A percentile compares a stretch with the other conserved stretches of the same genome.
phyloP scores from a whole-genome alignment of 2,329 filamentous ascomycete genomes.

The Apiospora saccharicola region DNA sequence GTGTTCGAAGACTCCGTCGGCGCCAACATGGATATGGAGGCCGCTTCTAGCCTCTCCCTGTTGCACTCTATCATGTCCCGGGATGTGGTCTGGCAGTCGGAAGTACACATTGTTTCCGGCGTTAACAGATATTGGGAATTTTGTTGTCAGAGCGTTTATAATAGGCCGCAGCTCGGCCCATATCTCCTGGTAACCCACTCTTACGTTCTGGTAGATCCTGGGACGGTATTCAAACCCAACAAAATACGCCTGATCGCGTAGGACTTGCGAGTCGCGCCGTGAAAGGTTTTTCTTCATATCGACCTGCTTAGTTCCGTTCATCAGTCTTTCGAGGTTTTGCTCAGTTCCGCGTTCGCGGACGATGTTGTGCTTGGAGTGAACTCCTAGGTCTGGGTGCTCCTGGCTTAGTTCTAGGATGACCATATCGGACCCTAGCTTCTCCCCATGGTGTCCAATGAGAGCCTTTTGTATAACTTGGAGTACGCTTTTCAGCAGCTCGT shows the following conservation, averaged over 20 bases:
- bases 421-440: too few relatives aligned
- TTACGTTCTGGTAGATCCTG: background rate
- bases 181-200: background rate
- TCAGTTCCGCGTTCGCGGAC: too few relatives aligned
- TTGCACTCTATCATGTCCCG: background rate
- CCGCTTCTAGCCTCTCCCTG: background rate
- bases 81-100: background rate
- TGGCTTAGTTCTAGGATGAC: too few relatives aligned
- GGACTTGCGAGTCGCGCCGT: too few relatives aligned
- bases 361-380: too few relatives aligned
- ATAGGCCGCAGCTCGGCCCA: background rate
- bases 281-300: too few relatives aligned
- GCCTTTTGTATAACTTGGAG: too few relatives aligned
- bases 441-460: too few relatives aligned
- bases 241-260: background rate
- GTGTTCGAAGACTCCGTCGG: background rate
- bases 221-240: background rate
- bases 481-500: too few relatives aligned
- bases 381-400: too few relatives aligned
- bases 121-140: background rate
- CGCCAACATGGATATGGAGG: background rate
- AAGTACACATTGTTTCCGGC: background rate
- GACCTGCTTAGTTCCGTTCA: too few relatives aligned
- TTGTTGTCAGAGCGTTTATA: fast-evolving
- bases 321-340: too few relatives aligned